Evolutionary conservation across 495 filamentous ascomycete species (phyloP), one percentile per base, ranked within the genome.

Genomic region (Cairneyella variabilis): DNA sequence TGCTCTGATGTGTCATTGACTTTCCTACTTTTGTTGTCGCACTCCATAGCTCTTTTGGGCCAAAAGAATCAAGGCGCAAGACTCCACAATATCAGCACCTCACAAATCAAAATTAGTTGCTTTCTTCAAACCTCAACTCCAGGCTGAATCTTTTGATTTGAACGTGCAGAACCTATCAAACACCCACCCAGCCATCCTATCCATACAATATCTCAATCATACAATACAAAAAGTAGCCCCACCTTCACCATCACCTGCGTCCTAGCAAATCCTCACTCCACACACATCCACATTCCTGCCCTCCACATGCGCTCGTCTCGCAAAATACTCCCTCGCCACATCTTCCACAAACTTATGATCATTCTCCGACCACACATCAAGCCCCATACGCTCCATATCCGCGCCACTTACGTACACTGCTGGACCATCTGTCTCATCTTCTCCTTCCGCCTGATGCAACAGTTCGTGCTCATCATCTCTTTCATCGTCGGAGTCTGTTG

Each of bases 311-410:
- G 86, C 88, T 34, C 73, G 69, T 22, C 87, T 71, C 10, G 77
- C 83, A 72, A 90, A 96, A 70, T 90, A 96, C 44, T 83, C 65
- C 51, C 60, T 70, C 51, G 84, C 71, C 38, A 89, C 66, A 54
- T 89, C 84, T 62, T 77, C 70, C 5, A 90, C 78, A 62, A 95
- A 95, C 16, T 76, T 68, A 32, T 83, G 79, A 66, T 96, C 91
- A 23, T 77, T 71, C 39, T 81, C 77, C 64, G 88, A 95, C 91
- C 91, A 96, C 0, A 84, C 75, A 63, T 96, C 91, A 23, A 96
- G 77, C 0, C 91, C 90, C 86, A 95, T 90, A 41, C 81, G 72
- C 43, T 74, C 73, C 61, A 96, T 74, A 55, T 91, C 89, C 20
- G 89, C 85, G 41, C 79, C 80, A 20, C 74, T 80, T 28, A 92